Conservation (phyloP, 257 asterid genomes). For the Solanum corneliomulleri region DNA sequence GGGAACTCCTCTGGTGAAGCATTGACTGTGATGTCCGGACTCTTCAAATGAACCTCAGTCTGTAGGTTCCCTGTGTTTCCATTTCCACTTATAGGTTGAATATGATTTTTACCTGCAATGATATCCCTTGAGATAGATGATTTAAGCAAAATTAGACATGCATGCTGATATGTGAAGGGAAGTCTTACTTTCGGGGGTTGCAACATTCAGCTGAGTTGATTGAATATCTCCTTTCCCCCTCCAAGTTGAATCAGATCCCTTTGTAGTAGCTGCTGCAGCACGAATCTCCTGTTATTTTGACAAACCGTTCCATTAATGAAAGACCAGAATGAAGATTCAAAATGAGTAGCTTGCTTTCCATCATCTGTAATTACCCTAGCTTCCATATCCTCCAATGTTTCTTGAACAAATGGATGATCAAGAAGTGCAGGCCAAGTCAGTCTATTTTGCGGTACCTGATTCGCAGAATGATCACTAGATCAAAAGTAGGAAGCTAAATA, state of each 20-base stretch:
- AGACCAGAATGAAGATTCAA: constrained; percentile 1
- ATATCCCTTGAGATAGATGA: constrained; percentile 1
- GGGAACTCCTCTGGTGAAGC: constrained; percentile 45
- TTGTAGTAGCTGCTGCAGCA: constrained; percentile 29
- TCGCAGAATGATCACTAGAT: constrained; percentile 9
- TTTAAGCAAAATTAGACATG: not conserved
- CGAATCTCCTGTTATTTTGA: constrained; percentile 31
- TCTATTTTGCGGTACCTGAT: constrained; percentile 85
- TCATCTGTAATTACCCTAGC: constrained; percentile 22
- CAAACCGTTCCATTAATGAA: not conserved
- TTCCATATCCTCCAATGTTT: constrained; percentile 32
- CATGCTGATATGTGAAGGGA: not conserved
- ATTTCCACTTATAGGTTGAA: constrained; percentile 34
- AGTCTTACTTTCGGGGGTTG: constrained; percentile 60
- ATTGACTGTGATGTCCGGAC: constrained; percentile 18
- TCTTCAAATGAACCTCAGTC: constrained; percentile 21
- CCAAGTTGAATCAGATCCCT: constrained; percentile 32
- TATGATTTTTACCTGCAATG: constrained; percentile 32
- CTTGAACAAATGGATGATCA: constrained; percentile 90
- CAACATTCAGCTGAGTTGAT: constrained; percentile 29
- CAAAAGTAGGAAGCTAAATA: constrained; percentile 7
- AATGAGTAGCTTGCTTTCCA: not conserved
- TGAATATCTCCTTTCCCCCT: constrained; percentile 41
- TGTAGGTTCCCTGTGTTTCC: constrained; percentile 24
- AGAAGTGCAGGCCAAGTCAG: constrained; percentile 97